Percentiles rank a stretch among this genome's conserved stretches.
phyloP scores from a whole-genome alignment of 75 land plant species.

The Isoetes taiwanensis region DNA sequence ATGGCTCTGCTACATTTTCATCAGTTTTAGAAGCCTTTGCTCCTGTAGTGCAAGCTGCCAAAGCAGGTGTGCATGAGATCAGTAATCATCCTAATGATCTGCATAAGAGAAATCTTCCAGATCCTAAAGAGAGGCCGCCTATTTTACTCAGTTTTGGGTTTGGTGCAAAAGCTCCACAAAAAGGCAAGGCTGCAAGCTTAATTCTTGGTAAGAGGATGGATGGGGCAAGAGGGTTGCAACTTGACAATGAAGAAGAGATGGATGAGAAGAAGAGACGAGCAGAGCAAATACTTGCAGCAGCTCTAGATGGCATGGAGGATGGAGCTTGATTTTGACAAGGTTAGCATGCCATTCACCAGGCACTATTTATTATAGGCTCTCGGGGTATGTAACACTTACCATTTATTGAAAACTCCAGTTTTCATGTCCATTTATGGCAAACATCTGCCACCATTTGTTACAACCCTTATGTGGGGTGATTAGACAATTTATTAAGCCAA shows the following conservation, averaged over 20 bases:
- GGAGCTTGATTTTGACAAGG: neutral
- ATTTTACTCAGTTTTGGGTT: slow-evolving; percentile 41
- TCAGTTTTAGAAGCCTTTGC: slow-evolving; percentile 73
- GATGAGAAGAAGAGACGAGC: slow-evolving; percentile 70
- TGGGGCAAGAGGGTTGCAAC: neutral
- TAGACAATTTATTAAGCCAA: neutral
- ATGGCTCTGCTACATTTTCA: slow-evolving; percentile 14
- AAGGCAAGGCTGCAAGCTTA: slow-evolving; percentile 8
- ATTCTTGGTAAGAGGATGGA: slow-evolving; percentile 7
- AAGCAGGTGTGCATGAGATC: slow-evolving; percentile 17
- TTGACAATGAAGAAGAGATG: slow-evolving; percentile 38
- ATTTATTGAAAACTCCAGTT: neutral
- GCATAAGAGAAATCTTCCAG: slow-evolving; percentile 10
- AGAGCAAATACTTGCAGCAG: slow-evolving; percentile 42
- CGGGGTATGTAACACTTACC: neutral
- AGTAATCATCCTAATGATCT: slow-evolving; percentile 3
- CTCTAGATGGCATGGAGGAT: slow-evolving; percentile 17
- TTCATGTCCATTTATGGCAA: neutral
- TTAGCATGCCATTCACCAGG: neutral
- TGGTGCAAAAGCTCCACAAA: slow-evolving; percentile 30
- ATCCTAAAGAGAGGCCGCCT: slow-evolving; percentile 32
- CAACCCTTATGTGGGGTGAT: neutral
- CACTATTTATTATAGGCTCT: no score
- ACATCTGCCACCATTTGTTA: neutral
- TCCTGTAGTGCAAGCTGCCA: slow-evolving; percentile 52